phyloP scores from a whole-genome alignment of 768 basidiomycete species.

The Termitomyces sp. region DNA sequence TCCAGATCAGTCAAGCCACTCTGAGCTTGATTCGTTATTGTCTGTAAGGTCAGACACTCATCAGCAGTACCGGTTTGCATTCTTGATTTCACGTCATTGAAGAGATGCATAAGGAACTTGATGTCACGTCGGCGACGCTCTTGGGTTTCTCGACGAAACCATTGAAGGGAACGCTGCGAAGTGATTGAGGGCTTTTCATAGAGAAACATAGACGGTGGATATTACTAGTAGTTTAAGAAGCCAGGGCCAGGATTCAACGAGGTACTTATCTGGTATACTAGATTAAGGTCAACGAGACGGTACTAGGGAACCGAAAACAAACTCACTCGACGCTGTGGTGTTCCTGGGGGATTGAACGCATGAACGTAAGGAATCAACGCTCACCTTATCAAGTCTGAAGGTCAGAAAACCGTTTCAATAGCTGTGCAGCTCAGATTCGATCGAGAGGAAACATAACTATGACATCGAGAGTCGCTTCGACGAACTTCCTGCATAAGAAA shows the following conservation, averaged over 20 bases:
- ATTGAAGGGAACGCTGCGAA: slow-evolving; percentile 33
- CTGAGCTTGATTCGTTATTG: slow-evolving; percentile 29
- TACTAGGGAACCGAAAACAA: too few species aligned
- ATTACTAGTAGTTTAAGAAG: slow-evolving; percentile 40
- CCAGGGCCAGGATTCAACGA: slow-evolving; percentile 47
- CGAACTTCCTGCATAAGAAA: neutral
- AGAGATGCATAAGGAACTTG: slow-evolving; percentile 33
- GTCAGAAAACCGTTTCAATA: neutral
- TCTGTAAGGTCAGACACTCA: slow-evolving; percentile 38
- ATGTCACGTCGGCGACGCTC: slow-evolving; percentile 34
- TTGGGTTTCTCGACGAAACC: slow-evolving; percentile 41
- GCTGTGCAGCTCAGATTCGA: neutral
- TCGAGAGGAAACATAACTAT: neutral
- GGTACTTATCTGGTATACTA: slow-evolving; percentile 47
- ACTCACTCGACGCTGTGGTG: slow-evolving; percentile 3
- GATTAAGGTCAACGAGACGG: neutral
- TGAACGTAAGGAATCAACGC: neutral
- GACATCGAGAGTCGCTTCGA: neutral
- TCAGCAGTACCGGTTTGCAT: slow-evolving; percentile 35
- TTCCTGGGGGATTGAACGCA: neutral
- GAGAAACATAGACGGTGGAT: neutral
- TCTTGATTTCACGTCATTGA: slow-evolving; percentile 38
- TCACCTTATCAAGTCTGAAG: slow-evolving; percentile 1
- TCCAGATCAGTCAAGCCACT: slow-evolving; percentile 38
- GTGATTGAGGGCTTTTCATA: neutral